Base-by-base conservation (phyloP, 495 filamentous ascomycete genomes). In the Hyphodiscus hymeniophilus region DNA sequence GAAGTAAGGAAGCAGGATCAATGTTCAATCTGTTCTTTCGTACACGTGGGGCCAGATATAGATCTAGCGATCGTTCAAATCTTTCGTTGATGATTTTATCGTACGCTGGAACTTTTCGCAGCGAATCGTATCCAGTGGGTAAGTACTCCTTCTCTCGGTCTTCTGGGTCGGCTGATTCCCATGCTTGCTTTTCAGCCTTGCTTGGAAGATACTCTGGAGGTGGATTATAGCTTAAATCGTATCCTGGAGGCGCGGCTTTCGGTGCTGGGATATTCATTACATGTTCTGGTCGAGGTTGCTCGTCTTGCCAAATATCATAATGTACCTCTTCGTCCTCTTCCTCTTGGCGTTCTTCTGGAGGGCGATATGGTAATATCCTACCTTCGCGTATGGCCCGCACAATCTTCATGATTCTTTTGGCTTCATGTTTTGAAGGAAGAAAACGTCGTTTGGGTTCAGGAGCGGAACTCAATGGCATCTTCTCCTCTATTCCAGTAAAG, bases 381-480 rank as follows among this genome's bases (percentile, higher is more conserved):
- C 94, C 94, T 66, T 97, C 91, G 34, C 82, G 76, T 50, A 98
- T 98, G 18, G 92, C 92, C 61, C 85, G 88, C 32, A 96, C 92
- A 54, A 98, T 82, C 71, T 98, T 97, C 89, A 96, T 95, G 39
- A 98, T 79, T 50, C 90, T 75, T 75, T 95, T 96, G 15, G 87
- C 83, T 68, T 98, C 92, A 58, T 97, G 88, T 67, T 95, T 96
- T n/a, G 94, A 97, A 8, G 94, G 92, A 13, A 97, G 69, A 61
- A 96, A 98, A 56, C 92, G 83, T 36, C 91, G 76, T 69, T 98
- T 98, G 4, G 92, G 92, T 60, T 98, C 92, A 31, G 92, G 92
- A 4, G 90, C 91, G 34, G 88, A 81, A 64, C 88, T 95, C 43
- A 98, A 66, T 7, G 92, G 92, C 89, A 97, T 95, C 23, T 84